Base-by-base conservation (phyloP, 179 eudicot genomes). In the Patellifolia procumbens region DNA sequence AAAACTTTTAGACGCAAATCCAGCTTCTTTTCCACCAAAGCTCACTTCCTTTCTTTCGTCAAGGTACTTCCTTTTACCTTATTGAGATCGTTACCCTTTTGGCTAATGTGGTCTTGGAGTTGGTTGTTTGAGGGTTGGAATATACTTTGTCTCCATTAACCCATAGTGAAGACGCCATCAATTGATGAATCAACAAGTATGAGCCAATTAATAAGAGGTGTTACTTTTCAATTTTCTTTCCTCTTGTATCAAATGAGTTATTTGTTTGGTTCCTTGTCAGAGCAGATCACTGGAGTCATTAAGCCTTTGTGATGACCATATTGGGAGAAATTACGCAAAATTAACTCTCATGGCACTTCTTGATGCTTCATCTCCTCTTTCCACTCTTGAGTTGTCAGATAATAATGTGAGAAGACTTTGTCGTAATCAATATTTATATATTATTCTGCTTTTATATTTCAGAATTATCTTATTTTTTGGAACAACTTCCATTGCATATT, bases 301-400 rank as follows among this genome's bases (percentile, higher is more conserved):
- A 79, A 83, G 82, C 74, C 81, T 95, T 76, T 81, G 83, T 67
- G 97, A 95, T 48, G 73, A 62, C 79, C 85, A 74, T 29, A 76
- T 93, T 34, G 88, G 83, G 60, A 80, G 66, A 76, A 84, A 84
- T 35, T 88, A 76, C 79, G 95, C 90, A 16, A 90, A 80, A 72
- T 83, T 79, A 83, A 75, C 85, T 64, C 78, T 95, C 51, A 83
- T 52, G 73, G 76, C 91, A 35, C 87, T 94, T 76, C 77, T 89
- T 63, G 90, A 91, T 86, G 84, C 89, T 53, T 85, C 92, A 55
- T 87, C 91, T 72, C 55, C 83, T 79, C 77, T 89, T 63, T 81
- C 88, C 65, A 42, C 76, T 67, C 92, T 91, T 45, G 99, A 93
- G 70, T 81, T 89, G 71, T 91, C 96, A 73, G 93, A 89, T 82